Evolutionary conservation across 1,284 basidiomycete species (phyloP).

Genomic region (Tremellales sp.): DNA sequence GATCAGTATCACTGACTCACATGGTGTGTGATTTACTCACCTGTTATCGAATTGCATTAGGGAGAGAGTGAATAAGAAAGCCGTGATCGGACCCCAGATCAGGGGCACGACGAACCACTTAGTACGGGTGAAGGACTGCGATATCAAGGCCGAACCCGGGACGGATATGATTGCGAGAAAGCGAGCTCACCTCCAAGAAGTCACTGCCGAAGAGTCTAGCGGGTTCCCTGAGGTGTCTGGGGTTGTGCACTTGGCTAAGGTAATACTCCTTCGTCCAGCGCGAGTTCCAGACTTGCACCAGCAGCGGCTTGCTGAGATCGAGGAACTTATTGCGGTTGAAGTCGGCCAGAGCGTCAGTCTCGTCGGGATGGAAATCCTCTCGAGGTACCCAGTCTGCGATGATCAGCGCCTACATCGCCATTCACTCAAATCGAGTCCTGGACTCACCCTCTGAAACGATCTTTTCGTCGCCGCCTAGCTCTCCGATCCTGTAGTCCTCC

Average conservation of each 20-base stretch:
- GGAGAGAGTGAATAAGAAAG: slow-evolving; percentile 75
- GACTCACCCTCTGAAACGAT: slow-evolving; percentile 71
- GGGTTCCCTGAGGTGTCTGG: slow-evolving; percentile 80
- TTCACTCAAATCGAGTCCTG: background rate
- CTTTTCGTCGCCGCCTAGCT: slow-evolving; percentile 68
- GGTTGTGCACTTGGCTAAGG: slow-evolving; percentile 92
- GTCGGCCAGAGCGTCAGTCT: slow-evolving; percentile 76
- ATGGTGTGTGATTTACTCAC: slow-evolving; percentile 16
- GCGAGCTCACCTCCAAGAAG: slow-evolving; percentile 60
- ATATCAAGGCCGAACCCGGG: background rate
- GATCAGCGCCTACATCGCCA: slow-evolving; percentile 4
- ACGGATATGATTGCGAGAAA: background rate
- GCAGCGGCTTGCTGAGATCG: slow-evolving; percentile 78
- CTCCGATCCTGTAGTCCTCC: slow-evolving; percentile 77
- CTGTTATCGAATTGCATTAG: slow-evolving; percentile 68
- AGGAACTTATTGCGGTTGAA: slow-evolving; percentile 85
- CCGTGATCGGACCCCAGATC: slow-evolving; percentile 85
- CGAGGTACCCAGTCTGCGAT: slow-evolving; percentile 73
- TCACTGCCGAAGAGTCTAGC: slow-evolving; percentile 81
- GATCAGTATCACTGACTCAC: background rate
- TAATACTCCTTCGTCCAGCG: slow-evolving; percentile 82
- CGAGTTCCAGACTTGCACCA: slow-evolving; percentile 39
- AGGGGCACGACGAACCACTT: slow-evolving; percentile 92
- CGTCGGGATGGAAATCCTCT: slow-evolving; percentile 83
- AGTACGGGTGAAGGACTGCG: slow-evolving; percentile 75